These are phyloP conservation scores for Cyberlindnera lachancei DNA, from an alignment of 805 yeast genomes.

Conservation along the genomic window DNA sequence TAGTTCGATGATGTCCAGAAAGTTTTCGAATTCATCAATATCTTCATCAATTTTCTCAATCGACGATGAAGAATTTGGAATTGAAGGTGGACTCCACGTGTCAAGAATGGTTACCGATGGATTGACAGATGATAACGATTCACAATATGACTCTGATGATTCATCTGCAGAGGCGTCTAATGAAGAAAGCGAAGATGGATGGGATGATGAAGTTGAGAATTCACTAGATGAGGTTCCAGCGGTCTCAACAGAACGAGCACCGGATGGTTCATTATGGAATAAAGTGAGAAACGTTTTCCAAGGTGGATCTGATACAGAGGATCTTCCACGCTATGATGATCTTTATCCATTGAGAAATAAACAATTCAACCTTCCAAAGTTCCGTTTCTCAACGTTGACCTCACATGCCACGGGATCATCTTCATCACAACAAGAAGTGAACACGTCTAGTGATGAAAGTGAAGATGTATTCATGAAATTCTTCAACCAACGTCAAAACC, in stretches of 20 bases:
- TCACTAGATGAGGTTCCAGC: slow-evolving; percentile 1
- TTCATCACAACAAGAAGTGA: slow-evolving; percentile 3
- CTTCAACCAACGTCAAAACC: slow-evolving; percentile 36
- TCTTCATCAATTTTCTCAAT: slow-evolving; percentile 25
- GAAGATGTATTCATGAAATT: slow-evolving; percentile 31
- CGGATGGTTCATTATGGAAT: slow-evolving; percentile 30
- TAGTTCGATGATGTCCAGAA: slow-evolving; percentile 14
- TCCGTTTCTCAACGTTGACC: slow-evolving; percentile 10
- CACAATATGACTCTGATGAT: slow-evolving; percentile 8
- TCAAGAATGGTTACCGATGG: slow-evolving; percentile 29
- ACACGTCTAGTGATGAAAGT: slow-evolving; percentile 10
- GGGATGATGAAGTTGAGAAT: neutral
- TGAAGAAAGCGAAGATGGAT: slow-evolving; percentile 22
- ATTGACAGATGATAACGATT: slow-evolving; percentile 21
- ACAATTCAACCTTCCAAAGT: slow-evolving; percentile 12
- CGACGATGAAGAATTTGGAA: slow-evolving; percentile 23
- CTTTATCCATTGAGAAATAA: slow-evolving; percentile 43
- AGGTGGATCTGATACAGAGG: slow-evolving; percentile 26
- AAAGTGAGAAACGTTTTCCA: slow-evolving; percentile 28
- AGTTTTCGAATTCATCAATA: slow-evolving; percentile 19
- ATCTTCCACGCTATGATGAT: slow-evolving; percentile 68
- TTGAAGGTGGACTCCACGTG: slow-evolving; percentile 23
- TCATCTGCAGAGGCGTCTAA: slow-evolving; percentile 19
- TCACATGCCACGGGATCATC: slow-evolving; percentile 2
- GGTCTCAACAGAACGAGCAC: slow-evolving; percentile 4